These are phyloP conservation scores for Cryptosporidium baileyi DNA, from an alignment of 169 alveolate species.

Conservation along the genomic window DNA sequence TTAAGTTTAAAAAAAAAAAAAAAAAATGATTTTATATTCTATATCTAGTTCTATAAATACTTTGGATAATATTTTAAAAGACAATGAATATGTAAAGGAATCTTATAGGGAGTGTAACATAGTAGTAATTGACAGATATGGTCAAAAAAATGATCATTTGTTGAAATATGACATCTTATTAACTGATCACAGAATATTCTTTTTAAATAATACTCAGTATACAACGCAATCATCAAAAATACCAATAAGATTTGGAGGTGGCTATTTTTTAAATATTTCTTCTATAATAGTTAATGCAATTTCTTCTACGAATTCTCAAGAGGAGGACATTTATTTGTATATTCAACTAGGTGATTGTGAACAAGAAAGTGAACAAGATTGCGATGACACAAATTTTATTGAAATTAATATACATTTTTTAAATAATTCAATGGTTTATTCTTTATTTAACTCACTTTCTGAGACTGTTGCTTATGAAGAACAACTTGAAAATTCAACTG, in stretches of 20 bases:
- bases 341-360: neutral
- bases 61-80: neutral
- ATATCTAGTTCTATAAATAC: neutral
- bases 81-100: slow-evolving; percentile 36
- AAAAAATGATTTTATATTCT: neutral
- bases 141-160: neutral
- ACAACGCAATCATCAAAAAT: neutral
- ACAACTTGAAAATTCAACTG: neutral
- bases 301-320: neutral
- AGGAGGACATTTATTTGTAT: neutral
- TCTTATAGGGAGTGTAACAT: neutral
- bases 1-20: neutral
- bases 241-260: slow-evolving; percentile 1
- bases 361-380: neutral
- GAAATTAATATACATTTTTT: slow-evolving; percentile 7
- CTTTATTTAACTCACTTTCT: slow-evolving; percentile 23
- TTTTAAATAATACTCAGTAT: neutral
- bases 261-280: slow-evolving; percentile 8
- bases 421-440: neutral
- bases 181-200: slow-evolving; percentile 19
- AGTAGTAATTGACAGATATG: neutral
- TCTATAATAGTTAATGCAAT: slow-evolving; percentile 36
- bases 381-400: neutral
- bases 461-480: slow-evolving; percentile 42
- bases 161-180: neutral